These are phyloP conservation scores for Beauveria sp. DNA, from an alignment of 2,329 filamentous ascomycete genomes.

Conservation along the genomic window DNA sequence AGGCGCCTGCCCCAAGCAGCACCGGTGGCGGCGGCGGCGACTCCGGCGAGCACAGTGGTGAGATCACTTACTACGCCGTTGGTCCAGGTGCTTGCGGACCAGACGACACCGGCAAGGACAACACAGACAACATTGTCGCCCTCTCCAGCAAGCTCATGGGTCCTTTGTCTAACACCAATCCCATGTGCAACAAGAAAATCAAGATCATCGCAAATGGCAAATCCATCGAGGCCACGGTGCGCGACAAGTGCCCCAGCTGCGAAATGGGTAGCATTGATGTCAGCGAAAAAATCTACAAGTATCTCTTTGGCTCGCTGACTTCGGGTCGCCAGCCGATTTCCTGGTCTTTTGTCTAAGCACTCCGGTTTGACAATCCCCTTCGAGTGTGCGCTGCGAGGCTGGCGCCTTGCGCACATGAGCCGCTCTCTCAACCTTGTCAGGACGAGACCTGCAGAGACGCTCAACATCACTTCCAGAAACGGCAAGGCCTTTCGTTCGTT, in stretches of 20 bases:
- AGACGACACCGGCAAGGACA: slow-evolving; percentile 50
- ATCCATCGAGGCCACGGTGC: slow-evolving; percentile 49
- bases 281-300: slow-evolving; percentile 46
- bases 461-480: not conserved
- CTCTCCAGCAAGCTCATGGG: slow-evolving; percentile 60
- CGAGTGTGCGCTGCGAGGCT: slow-evolving; percentile 4
- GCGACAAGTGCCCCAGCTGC: slow-evolving; percentile 74
- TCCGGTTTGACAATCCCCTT: not conserved
- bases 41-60: slow-evolving; percentile 39
- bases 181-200: slow-evolving; percentile 62
- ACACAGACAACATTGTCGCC: slow-evolving; percentile 57
- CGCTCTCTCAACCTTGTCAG: slow-evolving; percentile 8
- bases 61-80: slow-evolving; percentile 68
- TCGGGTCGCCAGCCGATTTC: slow-evolving; percentile 33
- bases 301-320: slow-evolving; percentile 37
- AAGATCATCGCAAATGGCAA: slow-evolving; percentile 55
- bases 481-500: not conserved
- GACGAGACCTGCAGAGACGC: slow-evolving; percentile 7
- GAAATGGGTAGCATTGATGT: slow-evolving; percentile 49
- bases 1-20: not conserved
- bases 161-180: slow-evolving; percentile 55
- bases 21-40: slow-evolving; percentile 8
- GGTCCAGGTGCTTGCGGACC: slow-evolving; percentile 63
- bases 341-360: slow-evolving; percentile 40
- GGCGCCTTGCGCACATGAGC: not conserved